Conservation (phyloP, 2,329 filamentous ascomycete genomes). For the Mycogone perniciosa region DNA sequence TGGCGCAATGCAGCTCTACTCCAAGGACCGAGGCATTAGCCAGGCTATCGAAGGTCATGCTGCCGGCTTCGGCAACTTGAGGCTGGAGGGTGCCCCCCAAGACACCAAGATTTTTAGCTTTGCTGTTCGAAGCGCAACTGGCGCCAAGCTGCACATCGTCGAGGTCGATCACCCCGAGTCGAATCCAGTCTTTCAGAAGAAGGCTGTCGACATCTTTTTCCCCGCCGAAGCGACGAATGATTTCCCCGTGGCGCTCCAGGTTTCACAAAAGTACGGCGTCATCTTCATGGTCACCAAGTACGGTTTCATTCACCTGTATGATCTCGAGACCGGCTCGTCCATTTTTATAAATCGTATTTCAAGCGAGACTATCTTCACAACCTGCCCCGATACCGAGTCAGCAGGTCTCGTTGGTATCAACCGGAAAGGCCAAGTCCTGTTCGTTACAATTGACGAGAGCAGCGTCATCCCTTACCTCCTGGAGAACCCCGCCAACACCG, state of each 20-base stretch:
- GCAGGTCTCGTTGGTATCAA: conserved; percentile 92
- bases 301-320: conserved; percentile 97
- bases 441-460: conserved; percentile 86
- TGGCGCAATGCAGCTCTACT: conserved; percentile 95
- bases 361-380: conserved; percentile 98
- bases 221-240: conserved; percentile 92
- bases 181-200: conserved; percentile 89
- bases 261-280: conserved; percentile 93
- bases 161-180: conserved; percentile 90
- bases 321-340: conserved; percentile 88
- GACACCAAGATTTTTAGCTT: conserved; percentile 97
- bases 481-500: conserved; percentile 89
- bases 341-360: conserved; percentile 99
- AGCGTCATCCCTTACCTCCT: conserved; percentile 91
- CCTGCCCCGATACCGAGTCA: conserved; percentile 74
- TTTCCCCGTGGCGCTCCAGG: conserved; percentile 96
- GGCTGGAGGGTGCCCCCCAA: conserved; percentile 79
- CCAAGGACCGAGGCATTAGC: conserved; percentile 90
- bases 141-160: conserved; percentile 94
- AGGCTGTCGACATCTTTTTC: conserved; percentile 96
- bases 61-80: conserved; percentile 83
- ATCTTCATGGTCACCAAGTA: conserved; percentile 98
- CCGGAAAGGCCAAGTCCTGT: conserved; percentile 92
- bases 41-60: conserved; percentile 97
- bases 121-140: conserved; percentile 80